These are phyloP conservation scores for Hypoxylon intermedium DNA, from an alignment of 495 filamentous ascomycete genomes.

Conservation along the genomic window DNA sequence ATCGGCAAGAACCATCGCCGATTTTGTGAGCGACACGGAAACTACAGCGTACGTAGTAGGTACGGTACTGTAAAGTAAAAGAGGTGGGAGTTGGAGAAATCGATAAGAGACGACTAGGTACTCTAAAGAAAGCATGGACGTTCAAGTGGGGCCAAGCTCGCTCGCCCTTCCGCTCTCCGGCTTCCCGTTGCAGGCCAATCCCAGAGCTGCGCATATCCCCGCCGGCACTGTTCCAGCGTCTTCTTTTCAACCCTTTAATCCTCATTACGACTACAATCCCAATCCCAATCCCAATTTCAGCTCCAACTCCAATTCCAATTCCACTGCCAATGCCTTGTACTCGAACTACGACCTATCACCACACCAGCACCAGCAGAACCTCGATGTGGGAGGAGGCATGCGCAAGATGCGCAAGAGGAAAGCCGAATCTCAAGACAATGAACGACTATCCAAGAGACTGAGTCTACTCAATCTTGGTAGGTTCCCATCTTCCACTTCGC, in stretches of 20 bases:
- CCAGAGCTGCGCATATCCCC: conserved; percentile 23
- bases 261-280: neutral
- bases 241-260: conserved; percentile 17
- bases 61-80: neutral
- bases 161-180: conserved; percentile 13
- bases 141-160: conserved; percentile 29
- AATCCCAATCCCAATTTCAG: conserved; percentile 5
- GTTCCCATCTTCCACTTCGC: conserved; percentile 30
- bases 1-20: neutral
- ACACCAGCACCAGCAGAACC: conserved; percentile 9
- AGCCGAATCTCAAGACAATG: conserved; percentile 58
- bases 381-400: conserved; percentile 41
- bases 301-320: conserved; percentile 11
- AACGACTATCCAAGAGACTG: conserved; percentile 78
- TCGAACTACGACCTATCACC: conserved; percentile 16
- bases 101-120: conserved; percentile 5
- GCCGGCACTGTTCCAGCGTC: conserved; percentile 22
- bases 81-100: conserved; percentile 10
- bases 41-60: neutral
- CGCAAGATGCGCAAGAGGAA: conserved; percentile 58
- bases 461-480: conserved; percentile 81
- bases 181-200: conserved; percentile 30
- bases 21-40: neutral
- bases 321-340: conserved; percentile 21
- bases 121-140: conserved; percentile 33